Conservation (phyloP, 805 yeast genomes). For the Ogataea sp. region DNA sequence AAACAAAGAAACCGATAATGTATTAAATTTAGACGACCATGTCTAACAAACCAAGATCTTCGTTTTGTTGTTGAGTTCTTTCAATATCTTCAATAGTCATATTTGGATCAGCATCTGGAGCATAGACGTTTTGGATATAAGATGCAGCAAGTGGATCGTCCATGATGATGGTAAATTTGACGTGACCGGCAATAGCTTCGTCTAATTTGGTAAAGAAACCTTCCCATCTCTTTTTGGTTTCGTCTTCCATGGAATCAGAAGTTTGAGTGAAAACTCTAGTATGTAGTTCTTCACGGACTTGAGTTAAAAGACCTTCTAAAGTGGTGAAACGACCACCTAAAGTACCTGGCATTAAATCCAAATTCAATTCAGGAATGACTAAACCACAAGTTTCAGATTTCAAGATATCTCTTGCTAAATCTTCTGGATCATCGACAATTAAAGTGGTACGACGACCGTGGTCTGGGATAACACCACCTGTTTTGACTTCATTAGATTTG, state of each 20-base stretch:
- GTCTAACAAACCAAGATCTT: constrained; percentile 75
- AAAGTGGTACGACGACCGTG: constrained; percentile 71
- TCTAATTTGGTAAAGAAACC: constrained; percentile 66
- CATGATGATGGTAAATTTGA: constrained; percentile 78
- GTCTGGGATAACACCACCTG: constrained; percentile 94
- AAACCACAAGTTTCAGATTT: constrained; percentile 92
- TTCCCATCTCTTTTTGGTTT: constrained; percentile 75
- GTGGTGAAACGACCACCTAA: constrained; percentile 98
- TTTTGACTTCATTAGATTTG: constrained; percentile 94
- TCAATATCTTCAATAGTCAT: constrained; percentile 88
- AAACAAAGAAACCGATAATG: background rate
- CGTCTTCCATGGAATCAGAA: constrained; percentile 85
- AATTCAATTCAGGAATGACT: constrained; percentile 75
- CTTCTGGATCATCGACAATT: constrained; percentile 80
- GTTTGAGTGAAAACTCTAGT: constrained; percentile 77
- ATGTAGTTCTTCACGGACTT: constrained; percentile 85
- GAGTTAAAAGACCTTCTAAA: constrained; percentile 83
- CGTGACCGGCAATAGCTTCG: constrained; percentile 73
- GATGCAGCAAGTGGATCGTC: constrained; percentile 94
- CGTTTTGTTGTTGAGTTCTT: constrained; percentile 84
- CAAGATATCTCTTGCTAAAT: constrained; percentile 86
- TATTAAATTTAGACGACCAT: constrained; percentile 16
- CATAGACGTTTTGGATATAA: constrained; percentile 95
- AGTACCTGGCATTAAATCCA: constrained; percentile 93
- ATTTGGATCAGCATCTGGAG: constrained; percentile 97